phyloP scores from a whole-genome alignment of 371 early-diverging fungal genomes.

The Mucor irregularis region DNA sequence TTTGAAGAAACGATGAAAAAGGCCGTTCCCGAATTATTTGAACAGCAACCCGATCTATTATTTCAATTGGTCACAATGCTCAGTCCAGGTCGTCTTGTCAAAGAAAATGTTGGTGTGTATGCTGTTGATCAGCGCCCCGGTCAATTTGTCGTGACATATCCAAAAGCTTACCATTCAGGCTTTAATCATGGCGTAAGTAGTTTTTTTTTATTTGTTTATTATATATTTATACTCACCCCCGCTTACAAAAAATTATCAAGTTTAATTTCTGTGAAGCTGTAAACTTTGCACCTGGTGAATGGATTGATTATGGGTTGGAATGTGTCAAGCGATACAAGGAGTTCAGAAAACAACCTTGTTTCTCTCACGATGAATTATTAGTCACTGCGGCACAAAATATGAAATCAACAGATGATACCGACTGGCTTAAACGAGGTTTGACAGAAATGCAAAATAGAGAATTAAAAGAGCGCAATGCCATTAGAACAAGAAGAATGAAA shows the following conservation, averaged over 20 bases:
- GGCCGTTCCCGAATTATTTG: slow-evolving; percentile 87
- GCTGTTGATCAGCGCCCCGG: slow-evolving; percentile 90
- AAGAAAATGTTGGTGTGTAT: slow-evolving; percentile 76
- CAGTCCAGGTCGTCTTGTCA: slow-evolving; percentile 75
- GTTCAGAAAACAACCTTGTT: slow-evolving; percentile 83
- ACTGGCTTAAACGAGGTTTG: slow-evolving; percentile 61
- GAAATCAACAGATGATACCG: slow-evolving; percentile 37
- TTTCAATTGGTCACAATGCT: slow-evolving; percentile 93
- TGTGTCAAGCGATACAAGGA: slow-evolving; percentile 81
- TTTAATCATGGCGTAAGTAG: slow-evolving; percentile 90
- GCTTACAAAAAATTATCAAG: slow-evolving; percentile 31
- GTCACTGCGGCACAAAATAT: slow-evolving; percentile 58
- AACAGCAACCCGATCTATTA: slow-evolving; percentile 87
- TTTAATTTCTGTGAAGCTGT: slow-evolving; percentile 97
- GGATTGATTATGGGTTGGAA: slow-evolving; percentile 83
- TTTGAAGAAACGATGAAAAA: slow-evolving; percentile 87
- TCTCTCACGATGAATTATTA: slow-evolving; percentile 92
- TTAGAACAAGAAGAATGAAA: slow-evolving; percentile 42
- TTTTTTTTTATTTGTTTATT: neutral
- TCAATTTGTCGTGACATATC: slow-evolving; percentile 95
- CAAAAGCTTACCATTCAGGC: slow-evolving; percentile 94
- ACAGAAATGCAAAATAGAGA: slow-evolving; percentile 62
- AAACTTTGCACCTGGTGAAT: slow-evolving; percentile 92
- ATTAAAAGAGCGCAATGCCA: slow-evolving; percentile 46
- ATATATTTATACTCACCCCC: neutral